Conservation (phyloP, 495 filamentous ascomycete genomes). For the Lepraria neglecta region DNA sequence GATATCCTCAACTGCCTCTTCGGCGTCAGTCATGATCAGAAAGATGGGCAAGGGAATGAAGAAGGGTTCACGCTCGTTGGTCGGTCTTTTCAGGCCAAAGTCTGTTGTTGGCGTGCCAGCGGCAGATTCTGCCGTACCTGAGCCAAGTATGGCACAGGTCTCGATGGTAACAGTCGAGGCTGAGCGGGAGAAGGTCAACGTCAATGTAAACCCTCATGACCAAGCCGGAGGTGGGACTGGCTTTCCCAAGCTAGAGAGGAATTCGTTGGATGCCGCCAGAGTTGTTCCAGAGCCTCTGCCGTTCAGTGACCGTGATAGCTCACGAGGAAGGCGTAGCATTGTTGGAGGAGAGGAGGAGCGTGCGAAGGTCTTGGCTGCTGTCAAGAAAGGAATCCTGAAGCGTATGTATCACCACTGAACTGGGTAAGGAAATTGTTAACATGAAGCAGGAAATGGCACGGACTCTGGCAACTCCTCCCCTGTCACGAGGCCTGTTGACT, state of each 20-base stretch:
- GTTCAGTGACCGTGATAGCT: constrained; percentile 52
- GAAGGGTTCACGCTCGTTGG: constrained; percentile 80
- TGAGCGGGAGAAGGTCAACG: constrained; percentile 76
- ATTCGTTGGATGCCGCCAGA: constrained; percentile 59
- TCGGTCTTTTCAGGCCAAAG: constrained; percentile 92
- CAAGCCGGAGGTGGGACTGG: constrained; percentile 70
- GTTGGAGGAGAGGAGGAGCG: constrained; percentile 85
- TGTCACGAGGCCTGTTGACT: constrained; percentile 51
- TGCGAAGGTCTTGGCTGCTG: constrained; percentile 80
- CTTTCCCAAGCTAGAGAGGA: constrained; percentile 80
- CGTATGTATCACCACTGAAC: constrained; percentile 51
- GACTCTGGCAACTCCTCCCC: constrained; percentile 64
- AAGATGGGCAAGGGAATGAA: constrained; percentile 99
- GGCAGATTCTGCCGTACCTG: constrained; percentile 54
- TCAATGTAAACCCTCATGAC: constrained; percentile 63
- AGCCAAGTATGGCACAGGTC: constrained; percentile 68
- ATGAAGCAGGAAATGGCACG: constrained; percentile 46
- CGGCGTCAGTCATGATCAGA: constrained; percentile 96
- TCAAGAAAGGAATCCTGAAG: constrained; percentile 93
- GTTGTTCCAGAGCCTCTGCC: constrained; percentile 35
- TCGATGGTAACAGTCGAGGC: constrained; percentile 96
- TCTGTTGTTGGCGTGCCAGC: constrained; percentile 73
- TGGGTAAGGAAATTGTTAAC: constrained; percentile 19
- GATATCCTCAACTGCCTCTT: constrained; percentile 95
- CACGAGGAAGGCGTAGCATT: constrained; percentile 68